Percentiles rank a stretch among this genome's conserved stretches.
Conservation (phyloP, 768 basidiomycete genomes). For the Mycena olivaceomarginata region DNA sequence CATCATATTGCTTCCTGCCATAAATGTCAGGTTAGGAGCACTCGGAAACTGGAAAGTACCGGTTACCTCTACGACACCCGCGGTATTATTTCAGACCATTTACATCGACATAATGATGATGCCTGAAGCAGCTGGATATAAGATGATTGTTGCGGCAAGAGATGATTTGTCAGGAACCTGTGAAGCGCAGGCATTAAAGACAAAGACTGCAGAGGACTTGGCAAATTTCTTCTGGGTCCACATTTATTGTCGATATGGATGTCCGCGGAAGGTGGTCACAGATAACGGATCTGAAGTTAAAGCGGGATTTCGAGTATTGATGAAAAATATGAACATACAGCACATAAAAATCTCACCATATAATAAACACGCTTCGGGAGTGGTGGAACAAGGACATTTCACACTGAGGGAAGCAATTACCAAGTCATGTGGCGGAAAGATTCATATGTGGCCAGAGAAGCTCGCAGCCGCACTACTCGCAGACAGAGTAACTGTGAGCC, state of each 20-base stretch:
- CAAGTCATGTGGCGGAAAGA: too few relatives aligned
- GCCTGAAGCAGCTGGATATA: constrained; percentile 36
- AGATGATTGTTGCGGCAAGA: constrained; percentile 1
- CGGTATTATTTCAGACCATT: constrained; percentile 24
- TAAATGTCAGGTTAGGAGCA: constrained; percentile 45
- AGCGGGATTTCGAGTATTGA: constrained; percentile 43
- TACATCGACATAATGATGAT: constrained; percentile 54
- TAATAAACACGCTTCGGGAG: too few relatives aligned
- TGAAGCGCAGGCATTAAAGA: constrained; percentile 52
- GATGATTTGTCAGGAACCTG: constrained; percentile 54
- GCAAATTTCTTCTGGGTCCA: constrained; percentile 53
- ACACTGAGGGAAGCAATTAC: too few relatives aligned
- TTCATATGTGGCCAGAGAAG: constrained; percentile 47
- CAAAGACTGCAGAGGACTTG: constrained; percentile 37
- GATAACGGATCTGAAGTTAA: constrained; percentile 50
- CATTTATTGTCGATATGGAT: too few relatives aligned
- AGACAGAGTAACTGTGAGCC: constrained; percentile 45
- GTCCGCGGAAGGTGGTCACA: too few relatives aligned
- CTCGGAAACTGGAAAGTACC: too few relatives aligned
- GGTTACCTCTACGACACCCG: too few relatives aligned
- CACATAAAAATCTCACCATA: too few relatives aligned
- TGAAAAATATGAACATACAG: neutral
- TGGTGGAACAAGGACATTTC: too few relatives aligned
- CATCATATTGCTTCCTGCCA: constrained; percentile 52
- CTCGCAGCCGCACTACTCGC: constrained; percentile 49